Conservation (phyloP, 495 filamentous ascomycete genomes). For the Cladorrhinum samala region DNA sequence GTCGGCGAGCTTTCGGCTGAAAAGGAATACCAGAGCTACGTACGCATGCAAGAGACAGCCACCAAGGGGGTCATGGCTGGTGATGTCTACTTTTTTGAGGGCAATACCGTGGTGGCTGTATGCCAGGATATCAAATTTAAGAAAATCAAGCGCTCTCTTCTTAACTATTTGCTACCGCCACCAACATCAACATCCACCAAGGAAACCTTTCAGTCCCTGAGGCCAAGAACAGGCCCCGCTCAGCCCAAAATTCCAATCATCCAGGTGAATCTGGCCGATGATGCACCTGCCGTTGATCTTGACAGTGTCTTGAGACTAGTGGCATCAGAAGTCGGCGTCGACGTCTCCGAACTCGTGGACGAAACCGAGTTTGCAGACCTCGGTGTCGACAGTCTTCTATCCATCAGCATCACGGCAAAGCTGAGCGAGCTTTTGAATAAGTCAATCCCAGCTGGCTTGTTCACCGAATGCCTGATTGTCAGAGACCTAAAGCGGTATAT, state of each 20-base stretch:
- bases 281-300: not conserved
- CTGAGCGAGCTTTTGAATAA: slow-evolving; percentile 38
- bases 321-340: slow-evolving; percentile 29
- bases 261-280: not conserved
- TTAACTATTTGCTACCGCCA: slow-evolving; percentile 47
- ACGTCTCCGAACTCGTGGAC: slow-evolving; percentile 11
- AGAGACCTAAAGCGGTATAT: slow-evolving; percentile 25
- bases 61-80: slow-evolving; percentile 30
- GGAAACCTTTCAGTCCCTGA: not conserved
- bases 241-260: slow-evolving; percentile 27
- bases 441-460: slow-evolving; percentile 30
- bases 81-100: slow-evolving; percentile 51
- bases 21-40: slow-evolving; percentile 51
- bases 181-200: not conserved
- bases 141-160: slow-evolving; percentile 46
- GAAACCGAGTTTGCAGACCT: slow-evolving; percentile 35
- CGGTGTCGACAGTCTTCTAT: slow-evolving; percentile 47
- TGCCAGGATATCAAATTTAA: slow-evolving; percentile 47
- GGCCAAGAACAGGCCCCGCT: no score
- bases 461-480: slow-evolving; percentile 38
- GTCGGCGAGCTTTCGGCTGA: slow-evolving; percentile 33
- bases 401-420: slow-evolving; percentile 34
- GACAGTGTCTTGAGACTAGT: slow-evolving; percentile 1
- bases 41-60: slow-evolving; percentile 45
- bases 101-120: slow-evolving; percentile 39